Evolutionary conservation across 2,329 filamentous ascomycete species (phyloP), one percentile per base, ranked within the genome.

Genomic region (Aspergillus glaucus): DNA sequence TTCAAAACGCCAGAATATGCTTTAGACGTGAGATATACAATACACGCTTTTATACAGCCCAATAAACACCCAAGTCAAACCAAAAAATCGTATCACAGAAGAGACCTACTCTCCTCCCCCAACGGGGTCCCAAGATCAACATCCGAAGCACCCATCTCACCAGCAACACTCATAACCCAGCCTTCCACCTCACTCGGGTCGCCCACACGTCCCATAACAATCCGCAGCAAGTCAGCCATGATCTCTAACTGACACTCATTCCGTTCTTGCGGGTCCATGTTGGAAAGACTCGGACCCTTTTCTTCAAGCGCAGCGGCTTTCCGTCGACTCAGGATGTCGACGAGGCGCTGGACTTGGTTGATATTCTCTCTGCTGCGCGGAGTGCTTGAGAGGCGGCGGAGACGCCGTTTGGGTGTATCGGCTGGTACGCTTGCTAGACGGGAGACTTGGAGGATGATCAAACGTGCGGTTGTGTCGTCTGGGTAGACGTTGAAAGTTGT

Each of bases 381-480:
- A 0, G 67, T 68, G 9, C 61, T 61, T 26, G 68, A 67, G 19
- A 74, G 53, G 19, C 72, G 67, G 6, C 73, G 62, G 26, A 73
- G 67, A 32, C 68, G 67, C 52, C 68, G 60, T 45, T 64, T 62
- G 37, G 63, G 59, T 49, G 64, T 60, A 36, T 63, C 51, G 45
- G 61, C 39, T 40, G 65, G 65, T 5, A 66, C 66, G n/a, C 62
- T 63, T 12, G 69, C 65, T 41, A 72, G 62, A 4, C 75, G 70
- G 15, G 76, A 71, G 39, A 80, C 64, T 54, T 78, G 74, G 34
- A 79, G 64, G 26, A 77, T 62, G 48, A 80, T 66, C 53, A 74
- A 66, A 12, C 73, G 73, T 19, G 67, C 71, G 9, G 75, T 78
- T 19, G 66, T 64, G 45, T 73, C 66, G 47, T 73, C 72, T 0